phyloP scores from a whole-genome alignment of 768 basidiomycete genomes.

The Lactarius pseudohatsudake region DNA sequence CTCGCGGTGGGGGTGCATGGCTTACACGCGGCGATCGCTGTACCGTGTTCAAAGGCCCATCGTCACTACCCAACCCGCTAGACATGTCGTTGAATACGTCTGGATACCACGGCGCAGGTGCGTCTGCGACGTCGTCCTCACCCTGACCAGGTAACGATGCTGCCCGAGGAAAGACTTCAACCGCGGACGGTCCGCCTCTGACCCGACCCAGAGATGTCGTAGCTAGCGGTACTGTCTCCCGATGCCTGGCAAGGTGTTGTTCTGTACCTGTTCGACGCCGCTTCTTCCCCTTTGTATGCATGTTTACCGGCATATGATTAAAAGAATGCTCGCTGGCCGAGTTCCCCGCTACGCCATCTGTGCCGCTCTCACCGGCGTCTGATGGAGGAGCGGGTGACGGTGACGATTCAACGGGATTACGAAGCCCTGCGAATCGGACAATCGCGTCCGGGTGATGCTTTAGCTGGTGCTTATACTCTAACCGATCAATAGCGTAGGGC shows the following conservation, averaged over 20 bases:
- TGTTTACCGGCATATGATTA: neutral
- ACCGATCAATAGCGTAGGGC: constrained; percentile 60
- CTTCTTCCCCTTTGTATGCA: constrained; percentile 12
- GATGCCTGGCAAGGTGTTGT: neutral
- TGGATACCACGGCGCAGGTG: constrained; percentile 11
- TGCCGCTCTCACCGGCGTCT: constrained; percentile 1
- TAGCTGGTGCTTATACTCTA: constrained; percentile 52
- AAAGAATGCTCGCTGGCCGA: neutral
- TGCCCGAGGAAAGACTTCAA: neutral
- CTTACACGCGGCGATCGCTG: neutral
- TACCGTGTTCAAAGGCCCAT: neutral
- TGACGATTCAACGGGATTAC: constrained; percentile 27
- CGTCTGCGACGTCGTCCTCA: neutral
- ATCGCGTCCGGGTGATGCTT: constrained; percentile 65
- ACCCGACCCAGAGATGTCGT: neutral
- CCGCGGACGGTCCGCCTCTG: neutral
- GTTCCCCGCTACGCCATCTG: neutral
- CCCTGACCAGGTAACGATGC: neutral
- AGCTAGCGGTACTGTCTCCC: neutral
- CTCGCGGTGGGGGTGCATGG: neutral
- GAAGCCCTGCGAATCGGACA: constrained; percentile 47
- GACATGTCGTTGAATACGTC: constrained; percentile 17
- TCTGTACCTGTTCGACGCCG: neutral
- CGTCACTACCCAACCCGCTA: constrained; percentile 8
- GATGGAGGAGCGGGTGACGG: constrained; percentile 11